phyloP scores from a whole-genome alignment of 805 yeast species.

The Candida lessepsii region DNA sequence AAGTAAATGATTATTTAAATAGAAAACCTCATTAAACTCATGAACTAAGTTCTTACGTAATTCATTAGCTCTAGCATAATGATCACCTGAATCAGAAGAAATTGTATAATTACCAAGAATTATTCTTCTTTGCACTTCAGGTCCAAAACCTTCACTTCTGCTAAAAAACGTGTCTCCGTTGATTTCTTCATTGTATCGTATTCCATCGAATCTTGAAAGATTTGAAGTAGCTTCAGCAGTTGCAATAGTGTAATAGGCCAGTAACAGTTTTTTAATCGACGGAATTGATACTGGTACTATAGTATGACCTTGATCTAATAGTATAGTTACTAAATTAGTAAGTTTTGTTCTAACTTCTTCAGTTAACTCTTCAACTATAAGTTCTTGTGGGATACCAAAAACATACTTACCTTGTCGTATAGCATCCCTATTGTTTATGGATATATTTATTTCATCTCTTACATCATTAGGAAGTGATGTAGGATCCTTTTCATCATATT shows the following conservation, averaged over 20 bases:
- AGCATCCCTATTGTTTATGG: conserved; percentile 14
- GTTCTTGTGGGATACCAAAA: conserved; percentile 77
- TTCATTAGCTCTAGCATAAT: conserved; percentile 72
- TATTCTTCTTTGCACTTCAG: conserved; percentile 80
- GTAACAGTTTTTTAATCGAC: conserved; percentile 60
- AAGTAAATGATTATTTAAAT: conserved; percentile 40
- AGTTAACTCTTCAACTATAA: conserved; percentile 55
- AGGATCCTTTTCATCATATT: conserved; percentile 73
- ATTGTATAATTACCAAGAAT: conserved; percentile 83
- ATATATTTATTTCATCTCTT: conserved; percentile 28
- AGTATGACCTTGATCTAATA: conserved; percentile 50
- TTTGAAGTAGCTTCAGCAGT: conserved; percentile 95
- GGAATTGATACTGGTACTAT: conserved; percentile 71
- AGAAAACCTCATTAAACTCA: conserved; percentile 68
- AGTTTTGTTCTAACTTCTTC: conserved; percentile 47
- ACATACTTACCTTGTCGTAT: conserved; percentile 24
- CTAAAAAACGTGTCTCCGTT: conserved; percentile 31
- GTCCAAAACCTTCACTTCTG: conserved; percentile 68
- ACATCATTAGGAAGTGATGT: conserved; percentile 50
- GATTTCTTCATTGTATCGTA: conserved; percentile 63
- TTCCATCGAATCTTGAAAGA: conserved; percentile 85
- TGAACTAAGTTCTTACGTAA: conserved; percentile 58
- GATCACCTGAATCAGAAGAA: conserved; percentile 71
- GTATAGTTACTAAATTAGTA: conserved; percentile 39
- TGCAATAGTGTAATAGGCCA: conserved; percentile 83